Conservation (phyloP, 2,329 filamentous ascomycete species). For the Xylariaceae sp. region DNA sequence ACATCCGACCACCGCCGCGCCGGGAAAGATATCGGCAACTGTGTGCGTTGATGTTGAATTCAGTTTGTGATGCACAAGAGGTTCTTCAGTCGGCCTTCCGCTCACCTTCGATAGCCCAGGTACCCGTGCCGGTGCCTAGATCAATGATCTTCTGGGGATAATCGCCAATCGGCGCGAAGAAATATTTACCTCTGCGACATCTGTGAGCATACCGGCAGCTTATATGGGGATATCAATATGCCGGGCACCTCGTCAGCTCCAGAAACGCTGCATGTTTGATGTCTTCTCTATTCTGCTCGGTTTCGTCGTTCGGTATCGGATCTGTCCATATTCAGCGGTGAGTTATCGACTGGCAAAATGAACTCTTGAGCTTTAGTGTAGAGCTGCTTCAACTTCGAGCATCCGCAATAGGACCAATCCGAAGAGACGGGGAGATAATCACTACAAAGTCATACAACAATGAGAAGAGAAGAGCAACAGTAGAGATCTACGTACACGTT, state of each 20-base stretch:
- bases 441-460: not conserved
- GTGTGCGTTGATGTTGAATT: not conserved
- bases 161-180: constrained; percentile 23
- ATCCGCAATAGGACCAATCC: not conserved
- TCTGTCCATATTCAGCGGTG: constrained; percentile 16
- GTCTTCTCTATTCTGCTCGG: constrained; percentile 44
- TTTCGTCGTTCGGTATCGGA: constrained; percentile 43
- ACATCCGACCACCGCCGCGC: constrained; percentile 26
- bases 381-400: not conserved
- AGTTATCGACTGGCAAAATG: constrained; percentile 8
- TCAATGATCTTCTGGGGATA: constrained; percentile 27
- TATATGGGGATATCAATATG: not conserved
- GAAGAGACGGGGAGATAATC: not conserved
- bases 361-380: not conserved
- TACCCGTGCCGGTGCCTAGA: constrained; percentile 45
- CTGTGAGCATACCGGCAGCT: not conserved
- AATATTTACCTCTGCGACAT: constrained; percentile 16
- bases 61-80: not conserved
- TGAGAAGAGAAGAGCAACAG: not conserved
- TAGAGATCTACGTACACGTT: constrained; percentile 12
- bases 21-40: constrained; percentile 26
- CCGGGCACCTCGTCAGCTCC: constrained; percentile 33
- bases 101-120: constrained; percentile 44
- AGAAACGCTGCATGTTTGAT: constrained; percentile 44
- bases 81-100: not conserved